A percentile compares a stretch with the other conserved stretches of the same genome.
Conservation (phyloP, 139 green algal genomes). For the Auxenochlorella pyrenoidosa region DNA sequence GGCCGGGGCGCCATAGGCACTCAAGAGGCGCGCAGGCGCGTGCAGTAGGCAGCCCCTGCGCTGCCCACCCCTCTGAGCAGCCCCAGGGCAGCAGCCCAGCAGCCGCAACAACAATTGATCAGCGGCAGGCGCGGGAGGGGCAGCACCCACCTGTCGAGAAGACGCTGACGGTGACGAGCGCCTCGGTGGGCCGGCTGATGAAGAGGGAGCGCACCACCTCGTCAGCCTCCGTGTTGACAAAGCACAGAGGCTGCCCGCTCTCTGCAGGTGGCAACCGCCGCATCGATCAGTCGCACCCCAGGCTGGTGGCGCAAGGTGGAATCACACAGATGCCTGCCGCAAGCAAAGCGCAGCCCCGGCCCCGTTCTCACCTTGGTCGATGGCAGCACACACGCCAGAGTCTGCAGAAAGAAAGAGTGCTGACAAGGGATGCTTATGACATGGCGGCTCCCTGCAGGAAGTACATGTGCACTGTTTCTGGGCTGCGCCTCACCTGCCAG, state of each 20-base stretch:
- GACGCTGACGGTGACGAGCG: constrained; percentile 9
- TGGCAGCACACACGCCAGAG: not conserved
- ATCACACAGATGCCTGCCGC: too few species aligned
- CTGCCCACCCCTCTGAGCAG: too few species aligned
- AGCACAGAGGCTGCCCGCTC: constrained; percentile 5
- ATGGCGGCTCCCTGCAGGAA: too few species aligned
- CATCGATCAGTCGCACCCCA: too few species aligned
- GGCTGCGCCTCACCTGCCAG: not conserved
- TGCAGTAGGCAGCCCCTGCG: too few species aligned
- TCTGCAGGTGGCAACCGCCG: not conserved
- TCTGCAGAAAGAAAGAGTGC: not conserved
- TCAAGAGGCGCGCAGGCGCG: too few species aligned
- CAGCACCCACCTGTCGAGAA: not conserved
- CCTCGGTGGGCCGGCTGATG: not conserved
- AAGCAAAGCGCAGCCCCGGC: too few species aligned
- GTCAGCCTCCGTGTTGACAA: constrained; percentile 15
- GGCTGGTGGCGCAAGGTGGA: too few species aligned
- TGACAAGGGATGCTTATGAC: too few species aligned
- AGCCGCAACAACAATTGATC: not conserved
- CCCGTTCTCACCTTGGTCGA: not conserved
- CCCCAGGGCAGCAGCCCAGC: not conserved
- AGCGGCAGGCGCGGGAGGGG: not conserved
- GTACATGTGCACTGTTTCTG: too few species aligned
- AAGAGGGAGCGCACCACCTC: not conserved
- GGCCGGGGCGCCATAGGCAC: too few species aligned